Evolutionary conservation across 169 alveolate species (phyloP).

Genomic region (Plasmodium billcollinsi): DNA sequence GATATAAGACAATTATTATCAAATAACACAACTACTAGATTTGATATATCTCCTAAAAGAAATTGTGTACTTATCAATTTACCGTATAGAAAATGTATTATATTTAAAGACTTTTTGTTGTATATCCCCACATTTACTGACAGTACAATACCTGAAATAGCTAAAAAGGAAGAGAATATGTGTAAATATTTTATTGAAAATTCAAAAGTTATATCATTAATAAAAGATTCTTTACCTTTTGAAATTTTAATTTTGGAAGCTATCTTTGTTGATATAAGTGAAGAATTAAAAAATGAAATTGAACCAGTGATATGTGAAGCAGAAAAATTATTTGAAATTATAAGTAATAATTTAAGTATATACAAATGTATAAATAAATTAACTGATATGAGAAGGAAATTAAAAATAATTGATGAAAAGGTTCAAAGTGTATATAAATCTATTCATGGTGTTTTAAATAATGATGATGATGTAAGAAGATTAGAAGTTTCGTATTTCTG

Average conservation of each 20-base stretch:
- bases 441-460: conserved; percentile 79
- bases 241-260: conserved; percentile 82
- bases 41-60: conserved; percentile 76
- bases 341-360: conserved; percentile 79
- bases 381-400: conserved; percentile 81
- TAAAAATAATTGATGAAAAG: conserved; percentile 79
- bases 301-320: conserved; percentile 80
- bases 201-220: conserved; percentile 69
- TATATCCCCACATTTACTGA: conserved; percentile 71
- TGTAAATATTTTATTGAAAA: conserved; percentile 74
- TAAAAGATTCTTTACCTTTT: conserved; percentile 78
- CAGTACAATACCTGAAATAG: conserved; percentile 56
- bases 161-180: conserved; percentile 62
- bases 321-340: conserved; percentile 77
- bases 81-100: conserved; percentile 74
- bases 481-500: conserved; percentile 84
- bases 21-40: conserved; percentile 51
- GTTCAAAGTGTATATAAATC: conserved; percentile 84
- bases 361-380: conserved; percentile 81
- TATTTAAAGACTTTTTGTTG: conserved; percentile 63
- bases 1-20: conserved; percentile 75
- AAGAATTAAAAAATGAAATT: conserved; percentile 78
- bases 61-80: conserved; percentile 68
- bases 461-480: conserved; percentile 83
- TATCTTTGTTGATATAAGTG: conserved; percentile 81